Evolutionary conservation across 441 rosid species (phyloP).

Genomic region (Jatropha multifida): DNA sequence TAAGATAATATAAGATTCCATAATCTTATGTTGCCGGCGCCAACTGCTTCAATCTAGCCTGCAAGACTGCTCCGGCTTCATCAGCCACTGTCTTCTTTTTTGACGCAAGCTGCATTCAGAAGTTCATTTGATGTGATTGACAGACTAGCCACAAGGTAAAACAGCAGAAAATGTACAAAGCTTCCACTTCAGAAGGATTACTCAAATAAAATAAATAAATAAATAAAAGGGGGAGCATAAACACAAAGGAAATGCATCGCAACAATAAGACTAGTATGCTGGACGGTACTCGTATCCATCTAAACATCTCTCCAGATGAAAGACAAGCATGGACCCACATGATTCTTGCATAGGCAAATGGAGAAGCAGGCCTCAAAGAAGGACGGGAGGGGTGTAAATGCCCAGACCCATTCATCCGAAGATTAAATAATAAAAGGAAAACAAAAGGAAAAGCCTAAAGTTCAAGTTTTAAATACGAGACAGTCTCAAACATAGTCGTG

Average conservation of each 20-base stretch:
- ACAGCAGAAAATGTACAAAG: no score
- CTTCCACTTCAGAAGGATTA: no score
- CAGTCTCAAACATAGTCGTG: background rate
- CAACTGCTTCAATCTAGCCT: conserved; percentile 67
- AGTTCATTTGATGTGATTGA: conserved; percentile 3
- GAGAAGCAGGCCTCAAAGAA: background rate
- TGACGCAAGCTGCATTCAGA: conserved; percentile 63
- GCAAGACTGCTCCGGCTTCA: conserved; percentile 76
- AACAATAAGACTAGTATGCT: no score
- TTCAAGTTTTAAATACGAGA: no score
- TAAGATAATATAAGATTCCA: conserved; percentile 18
- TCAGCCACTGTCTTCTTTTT: conserved; percentile 85
- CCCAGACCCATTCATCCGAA: no score
- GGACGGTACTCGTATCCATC: no score
- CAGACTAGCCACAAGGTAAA: background rate
- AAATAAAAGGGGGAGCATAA: background rate
- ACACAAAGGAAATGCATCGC: background rate
- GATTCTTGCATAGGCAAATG: background rate
- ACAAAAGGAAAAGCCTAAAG: background rate
- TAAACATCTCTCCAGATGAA: background rate
- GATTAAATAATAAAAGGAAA: background rate
- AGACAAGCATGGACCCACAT: conserved; percentile 1
- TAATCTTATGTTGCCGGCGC: conserved; percentile 44
- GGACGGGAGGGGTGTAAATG: no score
- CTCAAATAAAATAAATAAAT: no score